Evolutionary conservation across 768 basidiomycete genomes (phyloP).

Genomic region (Mycena latifolia): DNA sequence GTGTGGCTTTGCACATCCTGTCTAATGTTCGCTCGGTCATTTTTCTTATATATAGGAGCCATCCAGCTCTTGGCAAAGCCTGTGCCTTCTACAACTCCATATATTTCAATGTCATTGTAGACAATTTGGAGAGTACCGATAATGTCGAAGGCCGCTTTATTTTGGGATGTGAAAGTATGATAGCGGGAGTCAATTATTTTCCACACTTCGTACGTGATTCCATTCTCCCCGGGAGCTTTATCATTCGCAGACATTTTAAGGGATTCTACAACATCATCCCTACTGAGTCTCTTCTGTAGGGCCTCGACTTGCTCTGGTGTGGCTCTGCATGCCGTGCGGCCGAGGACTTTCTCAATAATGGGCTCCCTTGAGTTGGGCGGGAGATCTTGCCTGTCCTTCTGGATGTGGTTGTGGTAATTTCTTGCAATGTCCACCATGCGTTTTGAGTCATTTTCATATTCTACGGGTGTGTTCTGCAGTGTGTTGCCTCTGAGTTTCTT

Average conservation of each 20-base stretch:
- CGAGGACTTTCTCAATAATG: background rate
- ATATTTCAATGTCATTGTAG: background rate
- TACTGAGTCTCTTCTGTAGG: background rate
- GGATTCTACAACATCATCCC: background rate
- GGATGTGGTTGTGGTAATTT: background rate
- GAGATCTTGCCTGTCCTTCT: background rate
- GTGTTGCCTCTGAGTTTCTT: background rate
- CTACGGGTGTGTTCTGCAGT: background rate
- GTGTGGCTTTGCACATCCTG: too few species aligned
- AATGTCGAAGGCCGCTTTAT: background rate
- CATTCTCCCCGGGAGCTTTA: background rate
- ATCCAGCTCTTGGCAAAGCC: conserved; percentile 4
- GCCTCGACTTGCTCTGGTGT: background rate
- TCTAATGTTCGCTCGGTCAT: background rate
- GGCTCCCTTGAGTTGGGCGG: background rate
- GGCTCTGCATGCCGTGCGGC: background rate
- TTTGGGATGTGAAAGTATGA: background rate
- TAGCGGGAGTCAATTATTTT: background rate
- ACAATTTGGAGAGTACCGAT: background rate
- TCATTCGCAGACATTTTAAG: background rate
- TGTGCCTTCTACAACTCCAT: background rate
- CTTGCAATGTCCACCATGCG: background rate
- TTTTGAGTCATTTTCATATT: background rate
- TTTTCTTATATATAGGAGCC: conserved; percentile 5
- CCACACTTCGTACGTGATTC: background rate